These are phyloP conservation scores for Thinopyrum elongatum DNA, from an alignment of 176 grass and related monocot genomes.

Conservation along the genomic window DNA sequence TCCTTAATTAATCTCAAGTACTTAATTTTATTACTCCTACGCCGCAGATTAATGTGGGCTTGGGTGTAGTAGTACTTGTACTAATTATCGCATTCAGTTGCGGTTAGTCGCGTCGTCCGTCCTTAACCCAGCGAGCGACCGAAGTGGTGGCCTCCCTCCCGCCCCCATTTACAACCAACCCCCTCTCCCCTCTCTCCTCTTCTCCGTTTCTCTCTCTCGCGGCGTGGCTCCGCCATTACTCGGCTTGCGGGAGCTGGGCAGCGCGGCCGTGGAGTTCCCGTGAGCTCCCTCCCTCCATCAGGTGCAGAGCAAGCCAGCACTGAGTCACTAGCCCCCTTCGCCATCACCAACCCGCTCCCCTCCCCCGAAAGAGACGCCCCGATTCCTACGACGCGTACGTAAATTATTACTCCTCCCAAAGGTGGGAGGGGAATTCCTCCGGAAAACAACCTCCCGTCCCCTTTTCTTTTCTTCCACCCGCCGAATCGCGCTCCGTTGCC, in stretches of 20 bases:
- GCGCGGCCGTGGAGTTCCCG: conserved; percentile 49
- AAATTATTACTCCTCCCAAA: neutral
- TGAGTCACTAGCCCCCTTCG: neutral
- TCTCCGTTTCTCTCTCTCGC: neutral
- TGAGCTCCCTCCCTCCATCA: neutral
- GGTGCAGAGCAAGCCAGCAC: neutral
- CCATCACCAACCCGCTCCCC: conserved; percentile 12
- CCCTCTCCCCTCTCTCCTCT: neutral
- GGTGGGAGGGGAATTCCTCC: conserved; percentile 1
- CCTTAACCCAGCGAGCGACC: too few species aligned
- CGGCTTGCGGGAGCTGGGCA: conserved; percentile 45
- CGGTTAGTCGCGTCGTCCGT: conserved; percentile 32
- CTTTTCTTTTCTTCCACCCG: conserved; percentile 12
- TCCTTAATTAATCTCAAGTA: neutral
- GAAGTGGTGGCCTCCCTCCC: conserved; percentile 21
- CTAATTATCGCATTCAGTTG: conserved; percentile 29
- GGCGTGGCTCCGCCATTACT: conserved; percentile 47
- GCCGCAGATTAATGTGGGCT: too few species aligned
- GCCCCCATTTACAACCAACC: conserved; percentile 28
- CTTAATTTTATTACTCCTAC: neutral
- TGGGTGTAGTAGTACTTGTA: neutral
- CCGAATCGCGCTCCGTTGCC: conserved; percentile 24
- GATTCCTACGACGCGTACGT: conserved; percentile 51
- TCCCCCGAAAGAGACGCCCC: conserved; percentile 57
- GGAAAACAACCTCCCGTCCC: conserved; percentile 11